Base-by-base conservation (phyloP, 192 early-diverging fungal species). In the Tieghemiomyces parasiticus region DNA sequence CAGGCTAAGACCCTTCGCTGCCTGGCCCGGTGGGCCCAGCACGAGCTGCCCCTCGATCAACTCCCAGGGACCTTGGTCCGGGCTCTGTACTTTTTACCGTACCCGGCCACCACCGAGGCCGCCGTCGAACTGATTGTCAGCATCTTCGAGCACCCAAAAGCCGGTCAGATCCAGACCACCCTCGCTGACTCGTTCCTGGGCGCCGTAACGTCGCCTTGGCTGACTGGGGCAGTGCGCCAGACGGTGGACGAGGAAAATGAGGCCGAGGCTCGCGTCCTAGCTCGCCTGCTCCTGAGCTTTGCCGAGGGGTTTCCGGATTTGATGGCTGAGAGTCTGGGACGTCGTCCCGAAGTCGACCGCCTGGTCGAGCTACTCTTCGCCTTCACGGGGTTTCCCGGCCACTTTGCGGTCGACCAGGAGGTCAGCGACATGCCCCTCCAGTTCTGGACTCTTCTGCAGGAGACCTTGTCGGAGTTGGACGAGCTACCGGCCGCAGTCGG, bases 381-480 rank as follows among this genome's bases (percentile, higher is more conserved):
- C 16, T 76, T 87, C 61, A 81, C 79, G 16, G 76, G 77, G 56
- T 87, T 79, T 60, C 79, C 83, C 3, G 87, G 87, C 2, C 75
- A 81, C 52, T 80, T 75, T 44, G 85, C 78, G 3, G 69, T 76
- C 30, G 81, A 84, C 58, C 82, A 90, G 64, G 79, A 78, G 30
- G 67, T 84, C 60, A 82, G 80, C 53, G 85, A 84, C 45, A 69
- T 82, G 45, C 74, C 86, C 4, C 77, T 88, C 20, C 78, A 81
- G 56, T 82, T 87, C 59, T 89, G 87, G 87, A 84, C 77, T 35
- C 61, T 79, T 47, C 63, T 87, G 13, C 85, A 89, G 63, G 87
- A 89, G 52, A 71, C 83, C 0, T 56, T 86, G 35, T 71, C 69
- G 29, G 86, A 88, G 48, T 62, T 63, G 34, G 66, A 65, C 53